Conservation (phyloP, 2,329 filamentous ascomycete species). For the Fusarium virguliforme region DNA sequence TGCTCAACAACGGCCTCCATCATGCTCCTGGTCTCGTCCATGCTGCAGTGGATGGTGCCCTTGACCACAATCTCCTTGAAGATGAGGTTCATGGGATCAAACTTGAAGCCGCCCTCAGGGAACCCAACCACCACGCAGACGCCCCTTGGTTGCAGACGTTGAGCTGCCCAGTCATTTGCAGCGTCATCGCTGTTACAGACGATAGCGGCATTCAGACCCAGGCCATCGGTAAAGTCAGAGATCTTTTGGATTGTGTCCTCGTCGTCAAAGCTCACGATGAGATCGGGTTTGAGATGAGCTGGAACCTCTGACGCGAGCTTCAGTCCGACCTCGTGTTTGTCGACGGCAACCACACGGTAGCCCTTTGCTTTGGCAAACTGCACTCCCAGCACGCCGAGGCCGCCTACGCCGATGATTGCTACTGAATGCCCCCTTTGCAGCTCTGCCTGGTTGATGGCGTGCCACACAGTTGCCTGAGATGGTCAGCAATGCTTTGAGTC, state of each 20-base stretch:
- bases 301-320: slow-evolving; percentile 42
- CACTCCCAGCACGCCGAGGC: slow-evolving; percentile 48
- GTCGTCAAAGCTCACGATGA: slow-evolving; percentile 28
- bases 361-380: slow-evolving; percentile 52
- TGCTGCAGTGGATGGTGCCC: slow-evolving; percentile 37
- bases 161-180: slow-evolving; percentile 41
- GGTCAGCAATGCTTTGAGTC: not conserved
- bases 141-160: slow-evolving; percentile 36
- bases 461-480: slow-evolving; percentile 41
- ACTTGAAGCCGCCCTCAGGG: slow-evolving; percentile 37
- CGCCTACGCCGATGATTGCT: slow-evolving; percentile 46
- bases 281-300: slow-evolving; percentile 35
- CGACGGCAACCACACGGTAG: slow-evolving; percentile 49
- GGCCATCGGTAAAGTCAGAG: slow-evolving; percentile 34
- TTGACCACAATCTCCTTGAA: slow-evolving; percentile 37
- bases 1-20: slow-evolving; percentile 32
- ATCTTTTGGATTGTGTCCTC: slow-evolving; percentile 28
- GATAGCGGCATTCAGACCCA: slow-evolving; percentile 36
- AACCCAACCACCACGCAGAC: slow-evolving; percentile 34
- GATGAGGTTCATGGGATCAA: slow-evolving; percentile 41
- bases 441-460: slow-evolving; percentile 33
- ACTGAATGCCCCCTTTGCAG: slow-evolving; percentile 25
- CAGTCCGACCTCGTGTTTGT: slow-evolving; percentile 40
- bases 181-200: slow-evolving; percentile 35
- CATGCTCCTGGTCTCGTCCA: slow-evolving; percentile 35